These are phyloP conservation scores for Xanthoconium separans DNA, from an alignment of 1,284 basidiomycete genomes.

Conservation along the genomic window DNA sequence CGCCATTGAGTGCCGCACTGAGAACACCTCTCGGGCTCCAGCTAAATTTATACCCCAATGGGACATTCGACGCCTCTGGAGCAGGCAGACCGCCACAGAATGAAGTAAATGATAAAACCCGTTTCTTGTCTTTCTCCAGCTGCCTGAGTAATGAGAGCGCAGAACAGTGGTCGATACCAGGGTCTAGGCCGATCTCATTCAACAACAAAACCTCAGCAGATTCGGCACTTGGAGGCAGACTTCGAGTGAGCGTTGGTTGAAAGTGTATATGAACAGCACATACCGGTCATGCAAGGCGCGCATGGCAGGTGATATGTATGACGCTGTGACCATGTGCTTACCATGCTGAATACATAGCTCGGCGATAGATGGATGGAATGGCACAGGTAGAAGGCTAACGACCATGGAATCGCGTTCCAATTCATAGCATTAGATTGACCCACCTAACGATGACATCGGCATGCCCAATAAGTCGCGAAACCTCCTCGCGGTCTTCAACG, in stretches of 20 bases:
- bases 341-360: conserved; percentile 71
- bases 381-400: conserved; percentile 73
- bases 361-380: conserved; percentile 77
- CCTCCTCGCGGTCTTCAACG: conserved; percentile 51
- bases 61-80: conserved; percentile 64
- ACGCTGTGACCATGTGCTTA: conserved; percentile 89
- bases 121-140: conserved; percentile 58
- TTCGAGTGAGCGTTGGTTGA: neutral
- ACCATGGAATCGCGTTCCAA: neutral
- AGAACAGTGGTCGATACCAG: conserved; percentile 94
- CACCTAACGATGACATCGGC: conserved; percentile 72
- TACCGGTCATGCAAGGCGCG: conserved; percentile 63
- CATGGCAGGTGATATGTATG: conserved; percentile 88
- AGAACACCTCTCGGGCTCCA: conserved; percentile 93
- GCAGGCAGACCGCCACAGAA: conserved; percentile 95
- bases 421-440: conserved; percentile 17
- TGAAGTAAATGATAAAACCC: conserved; percentile 79
- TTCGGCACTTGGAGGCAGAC: conserved; percentile 51
- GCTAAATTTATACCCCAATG: conserved; percentile 92
- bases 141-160: conserved; percentile 75
- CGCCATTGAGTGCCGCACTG: conserved; percentile 78
- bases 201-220: conserved; percentile 73
- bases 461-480: conserved; percentile 53
- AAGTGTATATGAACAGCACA: neutral
- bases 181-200: conserved; percentile 94